These are phyloP conservation scores for Scytalidium lignicola DNA, from an alignment of 2,329 filamentous ascomycete genomes.

Conservation along the genomic window DNA sequence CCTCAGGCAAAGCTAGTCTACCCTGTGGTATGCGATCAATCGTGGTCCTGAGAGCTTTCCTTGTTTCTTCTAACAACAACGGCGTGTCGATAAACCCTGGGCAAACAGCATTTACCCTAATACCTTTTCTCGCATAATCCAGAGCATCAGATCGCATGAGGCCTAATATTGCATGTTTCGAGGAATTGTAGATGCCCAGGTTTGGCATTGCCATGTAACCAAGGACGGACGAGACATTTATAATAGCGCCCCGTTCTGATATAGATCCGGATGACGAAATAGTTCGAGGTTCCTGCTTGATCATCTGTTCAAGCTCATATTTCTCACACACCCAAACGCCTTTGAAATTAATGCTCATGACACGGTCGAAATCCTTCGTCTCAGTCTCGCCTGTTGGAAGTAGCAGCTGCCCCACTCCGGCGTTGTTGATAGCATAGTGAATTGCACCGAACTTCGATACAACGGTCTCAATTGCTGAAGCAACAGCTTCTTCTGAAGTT, in stretches of 20 bases:
- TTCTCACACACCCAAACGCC: too few species aligned
- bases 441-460: too few species aligned
- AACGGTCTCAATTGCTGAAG: too few species aligned
- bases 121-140: background rate
- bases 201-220: conserved; percentile 9
- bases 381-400: too few species aligned
- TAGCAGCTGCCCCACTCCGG: too few species aligned
- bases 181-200: conserved; percentile 12
- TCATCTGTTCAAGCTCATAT: too few species aligned
- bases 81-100: conserved; percentile 1
- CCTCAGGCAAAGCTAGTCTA: background rate
- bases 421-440: too few species aligned
- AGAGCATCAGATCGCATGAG: conserved; percentile 7
- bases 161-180: conserved; percentile 20
- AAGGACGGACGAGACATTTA: conserved; percentile 19
- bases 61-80: background rate
- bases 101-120: conserved; percentile 1
- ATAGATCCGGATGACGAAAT: too few species aligned
- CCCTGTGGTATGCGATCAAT: background rate
- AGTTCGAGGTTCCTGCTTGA: too few species aligned
- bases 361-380: too few species aligned
- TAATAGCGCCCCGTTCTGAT: conserved; percentile 18
- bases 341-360: too few species aligned
- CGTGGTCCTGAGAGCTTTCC: background rate
- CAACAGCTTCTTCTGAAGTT: too few species aligned